phyloP scores from a whole-genome alignment of 352 stramenopile genomes.

The Hyaloperonospora brassicae region DNA sequence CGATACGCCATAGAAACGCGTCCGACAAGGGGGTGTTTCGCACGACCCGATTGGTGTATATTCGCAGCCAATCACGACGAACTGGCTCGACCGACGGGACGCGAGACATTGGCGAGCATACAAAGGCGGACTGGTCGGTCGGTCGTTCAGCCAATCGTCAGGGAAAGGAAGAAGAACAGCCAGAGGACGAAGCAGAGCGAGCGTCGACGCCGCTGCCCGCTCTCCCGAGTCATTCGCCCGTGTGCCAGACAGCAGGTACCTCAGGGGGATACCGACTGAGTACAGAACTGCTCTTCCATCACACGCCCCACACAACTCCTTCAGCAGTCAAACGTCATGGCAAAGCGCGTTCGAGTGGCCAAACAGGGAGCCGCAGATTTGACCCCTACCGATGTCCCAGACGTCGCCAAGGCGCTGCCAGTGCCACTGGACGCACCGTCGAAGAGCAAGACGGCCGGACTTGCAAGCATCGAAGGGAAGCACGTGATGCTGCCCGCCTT shows the following conservation, averaged over 20 bases:
- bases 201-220: too few species aligned
- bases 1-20: background rate
- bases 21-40: conserved; percentile 3
- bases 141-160: conserved; percentile 31
- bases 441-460: conserved; percentile 15
- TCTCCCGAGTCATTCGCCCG: too few species aligned
- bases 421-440: background rate
- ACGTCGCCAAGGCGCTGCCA: conserved; percentile 4
- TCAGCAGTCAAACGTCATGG: conserved; percentile 30
- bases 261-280: too few species aligned
- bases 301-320: too few species aligned
- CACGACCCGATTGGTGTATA: conserved; percentile 15
- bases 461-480: conserved; percentile 39
- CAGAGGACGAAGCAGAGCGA: too few species aligned
- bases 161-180: background rate
- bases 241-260: too few species aligned
- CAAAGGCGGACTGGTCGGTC: conserved; percentile 21
- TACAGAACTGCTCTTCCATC: too few species aligned
- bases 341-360: conserved; percentile 53
- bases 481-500: conserved; percentile 86
- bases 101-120: conserved; percentile 15
- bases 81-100: conserved; percentile 9
- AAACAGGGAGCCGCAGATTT: conserved; percentile 21
- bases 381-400: conserved; percentile 1
- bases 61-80: conserved; percentile 7